Evolutionary conservation across 1,139 yeast species (phyloP), one percentile per base, ranked within the genome.

Genomic region (Candida tropicalis): DNA sequence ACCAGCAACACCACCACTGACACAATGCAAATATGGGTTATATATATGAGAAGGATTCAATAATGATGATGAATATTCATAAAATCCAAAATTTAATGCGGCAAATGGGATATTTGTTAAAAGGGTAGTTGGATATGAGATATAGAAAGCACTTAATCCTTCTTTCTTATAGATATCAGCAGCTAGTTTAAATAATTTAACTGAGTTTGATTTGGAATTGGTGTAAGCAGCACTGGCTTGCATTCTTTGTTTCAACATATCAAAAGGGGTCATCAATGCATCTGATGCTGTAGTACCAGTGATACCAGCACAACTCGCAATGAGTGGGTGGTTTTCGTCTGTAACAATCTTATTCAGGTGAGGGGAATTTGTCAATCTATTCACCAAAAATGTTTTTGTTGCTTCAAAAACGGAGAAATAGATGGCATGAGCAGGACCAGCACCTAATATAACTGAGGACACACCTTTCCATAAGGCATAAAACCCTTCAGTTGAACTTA

Each of bases 381-480:
- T 70, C 59, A 79, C 66, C 75, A 74, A 44, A 60, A 66, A 60
- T 23, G 87, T 81, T 63, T 91, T 91, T 47, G 93, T 78, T 38
- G 84, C 77, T 66, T 93, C 99, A 66, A 91, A 95, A 6, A 95
- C 96, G n/a, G 93, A 86, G 65, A 91, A 93, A 67, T 95, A 95
- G 12, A 95, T 87, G 1, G 99, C 99, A 68, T 93, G 99, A 8
- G 99, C 98, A 2, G 99, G 99, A 4, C 99, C 99, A n/a, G 99
- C 98, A 35, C 99, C 99, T 50, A 93, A 62, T 9, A 91, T 82
- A 51, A 95, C 96, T 1, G 97, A 87, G 12, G 93, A 84, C 26
- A 93, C 90, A 47, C 99, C 99, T 59, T 96, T 76, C 97, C 98
- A 93, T 36, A 91, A 77, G 1, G 96, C 87, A 46, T 81, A 63